A percentile compares a stretch with the other conserved stretches of the same genome.
Conservation (phyloP, 2,329 filamentous ascomycete species). For the Tolypocladium ovalisporum region DNA sequence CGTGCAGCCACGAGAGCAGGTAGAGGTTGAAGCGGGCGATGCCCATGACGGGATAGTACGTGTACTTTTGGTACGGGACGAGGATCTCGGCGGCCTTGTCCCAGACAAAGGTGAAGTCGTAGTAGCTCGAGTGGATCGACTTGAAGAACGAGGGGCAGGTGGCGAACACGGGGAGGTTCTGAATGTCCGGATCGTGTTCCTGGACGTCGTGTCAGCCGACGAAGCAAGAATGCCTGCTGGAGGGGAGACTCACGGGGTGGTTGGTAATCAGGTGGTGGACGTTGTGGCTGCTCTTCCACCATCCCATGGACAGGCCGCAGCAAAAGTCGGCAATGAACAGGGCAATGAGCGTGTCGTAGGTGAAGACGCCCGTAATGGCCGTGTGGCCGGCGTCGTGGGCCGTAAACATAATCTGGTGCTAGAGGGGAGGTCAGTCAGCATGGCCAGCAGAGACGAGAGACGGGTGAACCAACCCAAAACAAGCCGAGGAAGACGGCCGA, state of each 20-base stretch:
- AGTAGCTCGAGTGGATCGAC: constrained; percentile 71
- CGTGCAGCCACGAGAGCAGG: constrained; percentile 63
- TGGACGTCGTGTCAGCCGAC: too few species aligned
- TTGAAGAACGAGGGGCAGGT: constrained; percentile 68
- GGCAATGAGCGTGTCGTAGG: constrained; percentile 71
- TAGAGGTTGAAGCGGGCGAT: constrained; percentile 86
- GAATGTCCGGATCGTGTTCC: constrained; percentile 92
- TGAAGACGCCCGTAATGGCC: constrained; percentile 89
- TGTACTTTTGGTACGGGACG: constrained; percentile 63
- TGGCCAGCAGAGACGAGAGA: background rate
- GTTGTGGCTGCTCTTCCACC: constrained; percentile 97
- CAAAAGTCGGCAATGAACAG: constrained; percentile 85
- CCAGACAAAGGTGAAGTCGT: constrained; percentile 69
- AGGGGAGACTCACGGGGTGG: constrained; percentile 42
- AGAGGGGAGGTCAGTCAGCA: constrained; percentile 43
- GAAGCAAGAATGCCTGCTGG: background rate
- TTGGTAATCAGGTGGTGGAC: constrained; percentile 97
- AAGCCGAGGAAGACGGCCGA: constrained; percentile 65
- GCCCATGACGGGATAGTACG: constrained; percentile 72
- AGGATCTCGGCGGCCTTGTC: constrained; percentile 62
- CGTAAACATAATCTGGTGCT: constrained; percentile 91
- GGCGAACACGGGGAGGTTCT: constrained; percentile 82
- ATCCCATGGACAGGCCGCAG: constrained; percentile 81
- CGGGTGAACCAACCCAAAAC: background rate
- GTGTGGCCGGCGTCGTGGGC: constrained; percentile 95